Percentiles rank a stretch among this genome's conserved stretches.
Evolutionary conservation across 2,329 filamentous ascomycete species (phyloP).

Genomic region (Colletotrichum eremochloae): DNA sequence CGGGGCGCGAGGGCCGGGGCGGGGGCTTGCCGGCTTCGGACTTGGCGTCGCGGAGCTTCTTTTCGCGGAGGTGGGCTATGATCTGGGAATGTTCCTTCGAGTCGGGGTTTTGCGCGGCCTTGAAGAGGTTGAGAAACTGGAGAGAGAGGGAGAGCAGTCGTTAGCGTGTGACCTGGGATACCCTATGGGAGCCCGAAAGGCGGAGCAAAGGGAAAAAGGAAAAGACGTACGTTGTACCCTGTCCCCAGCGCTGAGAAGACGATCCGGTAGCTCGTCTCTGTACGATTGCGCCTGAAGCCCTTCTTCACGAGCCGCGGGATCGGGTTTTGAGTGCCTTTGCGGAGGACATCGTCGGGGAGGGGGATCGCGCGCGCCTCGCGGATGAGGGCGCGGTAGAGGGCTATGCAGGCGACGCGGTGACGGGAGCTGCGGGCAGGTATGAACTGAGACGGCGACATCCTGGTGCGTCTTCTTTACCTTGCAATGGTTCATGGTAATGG

Average conservation of each 20-base stretch:
- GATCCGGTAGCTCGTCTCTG: constrained; percentile 70
- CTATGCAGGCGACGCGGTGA: constrained; percentile 71
- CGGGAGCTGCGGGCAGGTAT: constrained; percentile 64
- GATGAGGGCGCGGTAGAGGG: constrained; percentile 79
- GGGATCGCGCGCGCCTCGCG: constrained; percentile 67
- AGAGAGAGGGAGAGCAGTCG: neutral
- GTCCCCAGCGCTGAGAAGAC: constrained; percentile 73
- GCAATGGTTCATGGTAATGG: neutral
- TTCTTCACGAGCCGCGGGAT: constrained; percentile 71
- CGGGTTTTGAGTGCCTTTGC: constrained; percentile 54
- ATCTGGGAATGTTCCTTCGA: constrained; percentile 58
- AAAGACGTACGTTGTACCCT: constrained; percentile 72
- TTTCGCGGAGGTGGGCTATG: constrained; percentile 55
- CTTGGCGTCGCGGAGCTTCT: constrained; percentile 27
- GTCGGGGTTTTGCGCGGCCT: constrained; percentile 53
- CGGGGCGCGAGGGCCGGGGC: constrained; percentile 43
- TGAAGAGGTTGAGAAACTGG: constrained; percentile 59
- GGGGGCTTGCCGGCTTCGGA: constrained; percentile 19
- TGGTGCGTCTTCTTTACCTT: constrained; percentile 14
- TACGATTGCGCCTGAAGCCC: constrained; percentile 72
- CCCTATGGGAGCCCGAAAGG: too few relatives aligned
- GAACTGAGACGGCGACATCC: constrained; percentile 47
- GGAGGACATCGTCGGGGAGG: constrained; percentile 62
- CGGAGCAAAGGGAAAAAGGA: too few relatives aligned
- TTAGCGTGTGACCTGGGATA: neutral